Percentiles rank a stretch among this genome's conserved stretches.
phyloP scores from a whole-genome alignment of 352 stramenopile genomes.

The Phytophthora litchii region DNA sequence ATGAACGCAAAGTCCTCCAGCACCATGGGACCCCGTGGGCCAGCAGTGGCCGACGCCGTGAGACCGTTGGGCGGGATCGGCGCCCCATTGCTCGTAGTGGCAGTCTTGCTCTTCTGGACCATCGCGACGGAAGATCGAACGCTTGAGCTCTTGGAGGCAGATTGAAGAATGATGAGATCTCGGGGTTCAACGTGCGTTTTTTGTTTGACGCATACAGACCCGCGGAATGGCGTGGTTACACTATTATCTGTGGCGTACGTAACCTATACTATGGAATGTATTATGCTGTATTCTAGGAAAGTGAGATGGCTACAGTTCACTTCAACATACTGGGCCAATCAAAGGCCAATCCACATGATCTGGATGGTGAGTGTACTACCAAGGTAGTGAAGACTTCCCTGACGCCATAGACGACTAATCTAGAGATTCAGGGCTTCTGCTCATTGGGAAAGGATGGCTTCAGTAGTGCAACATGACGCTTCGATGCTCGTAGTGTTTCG shows the following conservation, averaged over 20 bases:
- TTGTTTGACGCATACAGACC: conserved; percentile 36
- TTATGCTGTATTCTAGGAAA: neutral
- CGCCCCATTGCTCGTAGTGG: conserved; percentile 65
- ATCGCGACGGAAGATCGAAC: conserved; percentile 4
- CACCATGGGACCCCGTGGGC: conserved; percentile 61
- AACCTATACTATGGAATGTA: neutral
- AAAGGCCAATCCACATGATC: neutral
- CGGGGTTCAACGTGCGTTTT: conserved; percentile 11
- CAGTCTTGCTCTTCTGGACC: conserved; percentile 32
- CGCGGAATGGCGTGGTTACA: conserved; percentile 15
- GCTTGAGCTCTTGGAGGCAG: conserved; percentile 12
- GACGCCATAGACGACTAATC: neutral
- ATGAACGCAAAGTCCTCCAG: conserved; percentile 89
- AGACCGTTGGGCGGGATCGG: conserved; percentile 67
- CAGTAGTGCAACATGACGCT: conserved; percentile 4
- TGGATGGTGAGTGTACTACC: conserved; percentile 10
- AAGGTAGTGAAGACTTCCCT: neutral
- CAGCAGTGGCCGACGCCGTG: conserved; percentile 76
- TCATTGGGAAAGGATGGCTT: conserved; percentile 2
- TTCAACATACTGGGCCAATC: conserved; percentile 29
- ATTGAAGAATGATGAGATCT: conserved; percentile 29
- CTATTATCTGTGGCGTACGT: neutral
- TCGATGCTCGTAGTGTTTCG: neutral
- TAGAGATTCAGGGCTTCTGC: conserved; percentile 9
- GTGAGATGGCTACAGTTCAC: conserved; percentile 8